Evolutionary conservation across 495 filamentous ascomycete genomes (phyloP).

Genomic region (Aspergillus nanangensis): DNA sequence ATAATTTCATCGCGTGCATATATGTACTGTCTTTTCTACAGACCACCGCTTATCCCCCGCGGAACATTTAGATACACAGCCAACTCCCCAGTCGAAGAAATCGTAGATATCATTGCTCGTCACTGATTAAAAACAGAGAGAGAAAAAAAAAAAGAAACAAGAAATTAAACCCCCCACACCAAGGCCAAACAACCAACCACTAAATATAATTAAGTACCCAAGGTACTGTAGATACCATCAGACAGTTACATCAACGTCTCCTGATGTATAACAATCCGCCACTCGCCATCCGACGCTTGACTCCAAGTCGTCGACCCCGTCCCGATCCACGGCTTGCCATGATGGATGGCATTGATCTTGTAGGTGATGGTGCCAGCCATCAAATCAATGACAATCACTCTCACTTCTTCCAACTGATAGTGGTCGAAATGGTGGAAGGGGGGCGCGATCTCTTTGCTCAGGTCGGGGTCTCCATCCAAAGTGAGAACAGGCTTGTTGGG

Average conservation of each 20-base stretch:
- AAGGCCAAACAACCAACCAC: neutral
- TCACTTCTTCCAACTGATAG: constrained; percentile 35
- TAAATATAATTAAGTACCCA: neutral
- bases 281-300: constrained; percentile 42
- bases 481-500: constrained; percentile 33
- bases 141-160: neutral
- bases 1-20: too few species aligned
- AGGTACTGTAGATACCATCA: neutral
- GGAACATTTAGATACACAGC: too few species aligned
- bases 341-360: constrained; percentile 24
- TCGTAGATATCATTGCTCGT: too few species aligned
- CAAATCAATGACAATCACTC: constrained; percentile 39
- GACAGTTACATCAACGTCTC: constrained; percentile 31
- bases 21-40: too few species aligned
- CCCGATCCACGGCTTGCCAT: constrained; percentile 23
- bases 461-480: constrained; percentile 23
- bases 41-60: too few species aligned
- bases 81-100: too few species aligned
- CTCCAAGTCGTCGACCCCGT: constrained; percentile 40
- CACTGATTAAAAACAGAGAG: neutral
- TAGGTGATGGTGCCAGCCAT: constrained; percentile 42
- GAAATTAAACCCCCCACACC: neutral
- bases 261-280: constrained; percentile 34
- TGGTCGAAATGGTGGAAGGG: constrained; percentile 42
- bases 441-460: constrained; percentile 25